A percentile compares a stretch with the other conserved stretches of the same genome.
phyloP scores from a whole-genome alignment of 2,329 filamentous ascomycete genomes.

The Phaeosphaeriaceae sp. region DNA sequence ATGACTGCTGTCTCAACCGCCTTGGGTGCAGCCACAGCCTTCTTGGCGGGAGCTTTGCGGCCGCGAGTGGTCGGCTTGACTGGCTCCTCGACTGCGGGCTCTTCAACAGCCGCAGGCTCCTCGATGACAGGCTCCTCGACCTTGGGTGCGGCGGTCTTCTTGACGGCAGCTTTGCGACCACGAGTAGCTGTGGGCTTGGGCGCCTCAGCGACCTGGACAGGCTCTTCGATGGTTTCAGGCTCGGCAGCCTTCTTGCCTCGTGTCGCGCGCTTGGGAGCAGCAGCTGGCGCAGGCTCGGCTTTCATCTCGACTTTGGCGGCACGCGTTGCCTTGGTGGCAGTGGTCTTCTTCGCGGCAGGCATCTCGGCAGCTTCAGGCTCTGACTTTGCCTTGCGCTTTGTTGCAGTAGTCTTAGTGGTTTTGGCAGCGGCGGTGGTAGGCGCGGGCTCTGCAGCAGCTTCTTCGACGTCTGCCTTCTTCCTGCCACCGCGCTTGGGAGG shows the following conservation, averaged over 20 bases:
- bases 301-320: constrained; percentile 25
- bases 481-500: constrained; percentile 41
- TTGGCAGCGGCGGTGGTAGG: constrained; percentile 22
- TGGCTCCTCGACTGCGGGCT: constrained; percentile 15
- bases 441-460: constrained; percentile 20
- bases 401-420: constrained; percentile 24
- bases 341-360: constrained; percentile 24
- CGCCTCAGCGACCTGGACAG: constrained; percentile 16
- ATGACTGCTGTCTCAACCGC: constrained; percentile 8
- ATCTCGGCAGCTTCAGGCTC: constrained; percentile 24
- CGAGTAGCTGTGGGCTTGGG: constrained; percentile 24
- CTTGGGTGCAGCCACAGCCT: constrained; percentile 18
- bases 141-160: constrained; percentile 22
- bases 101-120: constrained; percentile 7
- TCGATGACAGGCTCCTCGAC: constrained; percentile 9
- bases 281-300: constrained; percentile 21
- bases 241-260: constrained; percentile 31
- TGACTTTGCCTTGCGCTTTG: constrained; percentile 27
- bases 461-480: constrained; percentile 33
- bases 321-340: constrained; percentile 29
- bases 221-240: constrained; percentile 17
- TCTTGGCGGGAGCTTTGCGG: constrained; percentile 29
- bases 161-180: constrained; percentile 27
- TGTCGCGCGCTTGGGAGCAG: constrained; percentile 31
- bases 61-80: constrained; percentile 22